Evolutionary conservation across 2,329 filamentous ascomycete genomes (phyloP).

Genomic region (Clarireedia monteithiana): DNA sequence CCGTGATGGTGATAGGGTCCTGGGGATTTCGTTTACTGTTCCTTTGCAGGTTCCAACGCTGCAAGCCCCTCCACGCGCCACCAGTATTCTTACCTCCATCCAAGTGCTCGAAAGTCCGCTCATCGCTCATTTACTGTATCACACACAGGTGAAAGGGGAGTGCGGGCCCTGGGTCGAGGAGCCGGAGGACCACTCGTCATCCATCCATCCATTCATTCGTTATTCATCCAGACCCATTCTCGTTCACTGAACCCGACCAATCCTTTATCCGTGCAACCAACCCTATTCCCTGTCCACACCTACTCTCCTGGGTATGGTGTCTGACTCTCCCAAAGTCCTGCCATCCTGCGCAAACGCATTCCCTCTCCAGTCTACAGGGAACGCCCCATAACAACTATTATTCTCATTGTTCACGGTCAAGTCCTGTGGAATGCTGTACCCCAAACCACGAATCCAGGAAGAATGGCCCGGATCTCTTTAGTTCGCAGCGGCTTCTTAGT

Average conservation of each 20-base stretch:
- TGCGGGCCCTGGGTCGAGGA: no score
- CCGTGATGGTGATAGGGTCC: no score
- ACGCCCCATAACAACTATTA: no score
- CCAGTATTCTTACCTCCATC: background rate
- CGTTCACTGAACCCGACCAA: background rate
- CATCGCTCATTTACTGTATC: background rate
- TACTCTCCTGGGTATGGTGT: background rate
- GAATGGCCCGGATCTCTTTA: no score
- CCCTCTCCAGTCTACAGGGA: no score
- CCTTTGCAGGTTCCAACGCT: background rate
- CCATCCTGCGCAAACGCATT: background rate
- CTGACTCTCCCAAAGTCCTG: constrained; percentile 1
- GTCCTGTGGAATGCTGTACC: no score
- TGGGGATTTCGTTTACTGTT: background rate
- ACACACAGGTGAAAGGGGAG: background rate
- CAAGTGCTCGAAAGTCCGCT: background rate
- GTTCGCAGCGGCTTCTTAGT: no score
- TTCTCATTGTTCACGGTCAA: no score
- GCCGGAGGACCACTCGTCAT: background rate
- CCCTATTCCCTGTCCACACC: background rate
- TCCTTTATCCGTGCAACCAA: constrained; percentile 2
- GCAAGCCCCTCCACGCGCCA: background rate
- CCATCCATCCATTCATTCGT: background rate
- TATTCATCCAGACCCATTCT: background rate
- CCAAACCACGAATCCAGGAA: no score